Conservation (phyloP, 768 basidiomycete genomes). For the Boletus edulis region DNA sequence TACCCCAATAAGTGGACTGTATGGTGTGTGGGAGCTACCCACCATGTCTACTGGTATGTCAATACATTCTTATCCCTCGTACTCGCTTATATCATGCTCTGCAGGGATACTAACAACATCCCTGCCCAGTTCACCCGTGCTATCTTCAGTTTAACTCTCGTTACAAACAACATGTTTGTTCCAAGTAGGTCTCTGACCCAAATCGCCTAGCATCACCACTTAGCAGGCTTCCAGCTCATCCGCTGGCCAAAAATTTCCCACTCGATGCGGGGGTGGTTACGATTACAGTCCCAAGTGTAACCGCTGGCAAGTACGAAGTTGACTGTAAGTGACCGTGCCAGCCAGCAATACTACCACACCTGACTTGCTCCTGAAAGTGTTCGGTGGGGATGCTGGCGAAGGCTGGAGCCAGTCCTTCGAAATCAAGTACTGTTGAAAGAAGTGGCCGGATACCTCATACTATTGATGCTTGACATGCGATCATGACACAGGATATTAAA, state of each 20-base stretch:
- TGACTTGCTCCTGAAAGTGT: conserved; percentile 23
- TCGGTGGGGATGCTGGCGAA: conserved; percentile 36
- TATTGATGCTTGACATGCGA: too few relatives aligned
- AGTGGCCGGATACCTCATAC: too few relatives aligned
- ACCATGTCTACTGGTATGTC: conserved; percentile 30
- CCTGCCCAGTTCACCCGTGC: too few relatives aligned
- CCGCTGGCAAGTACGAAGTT: conserved; percentile 30
- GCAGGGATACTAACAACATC: conserved; percentile 30
- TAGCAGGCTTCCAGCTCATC: conserved; percentile 10
- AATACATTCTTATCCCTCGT: not conserved
- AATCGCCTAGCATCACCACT: not conserved
- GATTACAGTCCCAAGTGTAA: conserved; percentile 31
- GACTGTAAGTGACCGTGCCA: conserved; percentile 23
- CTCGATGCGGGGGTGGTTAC: conserved; percentile 24
- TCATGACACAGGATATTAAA: too few relatives aligned
- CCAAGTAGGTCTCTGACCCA: conserved; percentile 20
- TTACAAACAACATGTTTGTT: conserved; percentile 16
- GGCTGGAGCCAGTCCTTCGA: conserved; percentile 24
- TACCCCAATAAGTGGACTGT: conserved; percentile 11
- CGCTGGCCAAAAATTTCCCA: conserved; percentile 26
- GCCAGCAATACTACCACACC: not conserved
- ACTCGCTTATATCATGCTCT: not conserved
- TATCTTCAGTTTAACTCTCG: too few relatives aligned
- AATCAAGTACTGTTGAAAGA: conserved; percentile 9
- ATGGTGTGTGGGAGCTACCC: not conserved